phyloP scores from a whole-genome alignment of 2,329 filamentous ascomycete genomes.

The Trichoderma koningiopsis region DNA sequence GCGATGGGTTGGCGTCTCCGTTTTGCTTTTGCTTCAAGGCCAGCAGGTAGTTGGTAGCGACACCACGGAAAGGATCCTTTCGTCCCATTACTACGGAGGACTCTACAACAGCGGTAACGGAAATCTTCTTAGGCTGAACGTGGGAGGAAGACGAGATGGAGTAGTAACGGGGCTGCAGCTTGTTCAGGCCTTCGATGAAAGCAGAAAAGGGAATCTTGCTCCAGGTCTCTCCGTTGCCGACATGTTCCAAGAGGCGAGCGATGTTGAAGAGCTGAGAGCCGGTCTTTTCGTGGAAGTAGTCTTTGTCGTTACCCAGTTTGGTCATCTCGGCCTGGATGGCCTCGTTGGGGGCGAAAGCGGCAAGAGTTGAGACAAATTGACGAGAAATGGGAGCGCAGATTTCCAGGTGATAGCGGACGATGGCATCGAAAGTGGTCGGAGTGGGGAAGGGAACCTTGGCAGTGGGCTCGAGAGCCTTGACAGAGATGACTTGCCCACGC shows the following conservation, averaged over 20 bases:
- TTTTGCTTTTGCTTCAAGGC: slow-evolving; percentile 97
- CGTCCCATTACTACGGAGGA: slow-evolving; percentile 76
- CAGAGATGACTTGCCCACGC: slow-evolving; percentile 77
- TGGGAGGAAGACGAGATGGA: slow-evolving; percentile 97
- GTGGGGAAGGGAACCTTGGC: slow-evolving; percentile 98
- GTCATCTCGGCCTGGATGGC: slow-evolving; percentile 83
- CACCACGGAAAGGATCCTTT: slow-evolving; percentile 81
- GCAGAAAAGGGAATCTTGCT: slow-evolving; percentile 86
- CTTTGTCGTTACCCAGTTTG: slow-evolving; percentile 88
- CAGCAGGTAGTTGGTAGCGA: slow-evolving; percentile 94
- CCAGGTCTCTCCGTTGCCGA: slow-evolving; percentile 77
- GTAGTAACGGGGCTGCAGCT: slow-evolving; percentile 97
- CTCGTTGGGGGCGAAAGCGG: slow-evolving; percentile 87
- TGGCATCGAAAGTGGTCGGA: slow-evolving; percentile 93
- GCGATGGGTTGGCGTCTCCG: slow-evolving; percentile 76
- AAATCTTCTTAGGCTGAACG: slow-evolving; percentile 92
- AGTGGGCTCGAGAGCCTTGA: slow-evolving; percentile 91
- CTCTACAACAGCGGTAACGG: slow-evolving; percentile 93
- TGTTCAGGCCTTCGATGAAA: slow-evolving; percentile 89
- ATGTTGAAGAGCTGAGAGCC: slow-evolving; percentile 84
- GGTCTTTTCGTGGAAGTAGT: slow-evolving; percentile 89
- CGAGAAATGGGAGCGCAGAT: slow-evolving; percentile 94
- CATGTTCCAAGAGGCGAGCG: slow-evolving; percentile 74
- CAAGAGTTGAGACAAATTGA: slow-evolving; percentile 86
- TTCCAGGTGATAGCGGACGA: slow-evolving; percentile 93